These are phyloP conservation scores for Samsoniella hepiali DNA, from an alignment of 2,329 filamentous ascomycete species.

Conservation along the genomic window DNA sequence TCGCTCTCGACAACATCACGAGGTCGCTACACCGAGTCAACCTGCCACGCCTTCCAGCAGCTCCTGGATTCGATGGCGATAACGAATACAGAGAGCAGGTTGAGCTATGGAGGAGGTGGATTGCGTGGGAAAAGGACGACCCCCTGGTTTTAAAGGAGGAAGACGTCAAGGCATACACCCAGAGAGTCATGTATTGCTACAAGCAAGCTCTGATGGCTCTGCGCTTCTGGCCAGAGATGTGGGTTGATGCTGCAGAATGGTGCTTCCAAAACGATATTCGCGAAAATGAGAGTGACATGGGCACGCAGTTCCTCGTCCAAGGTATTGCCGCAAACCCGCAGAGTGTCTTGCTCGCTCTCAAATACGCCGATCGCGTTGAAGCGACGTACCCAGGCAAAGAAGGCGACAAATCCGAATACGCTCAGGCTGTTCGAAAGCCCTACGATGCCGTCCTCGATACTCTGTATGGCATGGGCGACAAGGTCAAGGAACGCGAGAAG, in stretches of 20 bases:
- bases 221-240: constrained; percentile 92
- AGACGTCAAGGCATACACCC: constrained; percentile 69
- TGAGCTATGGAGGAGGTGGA: constrained; percentile 88
- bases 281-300: constrained; percentile 58
- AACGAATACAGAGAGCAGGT: constrained; percentile 81
- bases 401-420: constrained; percentile 72
- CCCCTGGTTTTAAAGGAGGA: constrained; percentile 82
- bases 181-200: constrained; percentile 84
- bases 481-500: constrained; percentile 62
- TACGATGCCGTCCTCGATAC: constrained; percentile 81
- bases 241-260: constrained; percentile 93
- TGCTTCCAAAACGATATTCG: constrained; percentile 73
- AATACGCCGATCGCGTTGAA: constrained; percentile 84
- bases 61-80: constrained; percentile 81
- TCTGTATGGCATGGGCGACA: constrained; percentile 81
- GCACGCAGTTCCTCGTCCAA: constrained; percentile 74
- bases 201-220: constrained; percentile 91
- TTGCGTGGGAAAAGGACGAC: constrained; percentile 92
- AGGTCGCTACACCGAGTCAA: constrained; percentile 72
- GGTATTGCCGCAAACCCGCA: constrained; percentile 90
- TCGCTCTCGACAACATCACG: constrained; percentile 85
- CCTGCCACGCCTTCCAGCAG: constrained; percentile 76
- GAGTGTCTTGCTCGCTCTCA: constrained; percentile 85
- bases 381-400: constrained; percentile 73
- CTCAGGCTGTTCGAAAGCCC: constrained; percentile 73